Percentiles rank a stretch among this genome's conserved stretches.
Conservation (phyloP, 202 grass and related monocot species). For the Cymbopogon flexuosus region DNA sequence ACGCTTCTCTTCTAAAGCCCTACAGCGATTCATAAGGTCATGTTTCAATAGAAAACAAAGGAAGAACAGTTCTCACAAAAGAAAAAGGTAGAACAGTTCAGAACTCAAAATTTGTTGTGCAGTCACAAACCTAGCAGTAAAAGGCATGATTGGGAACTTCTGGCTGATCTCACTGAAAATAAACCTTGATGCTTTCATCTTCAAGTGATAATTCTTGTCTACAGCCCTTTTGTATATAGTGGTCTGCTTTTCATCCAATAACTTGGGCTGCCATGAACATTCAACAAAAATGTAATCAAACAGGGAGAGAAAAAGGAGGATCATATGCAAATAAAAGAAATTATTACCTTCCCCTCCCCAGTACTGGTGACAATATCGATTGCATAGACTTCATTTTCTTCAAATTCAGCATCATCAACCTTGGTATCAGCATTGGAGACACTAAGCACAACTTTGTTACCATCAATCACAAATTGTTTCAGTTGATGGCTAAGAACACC, state of each 20-base stretch:
- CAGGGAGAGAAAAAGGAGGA: not conserved
- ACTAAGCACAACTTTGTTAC: conserved; percentile 91
- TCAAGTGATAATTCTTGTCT: conserved; percentile 97
- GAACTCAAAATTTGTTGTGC: not conserved
- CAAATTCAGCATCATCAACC: conserved; percentile 98
- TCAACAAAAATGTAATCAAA: not conserved
- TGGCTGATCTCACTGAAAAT: conserved; percentile 99
- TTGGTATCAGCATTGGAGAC: conserved; percentile 79
- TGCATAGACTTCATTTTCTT: conserved; percentile 99
- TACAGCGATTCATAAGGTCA: conserved; percentile 21
- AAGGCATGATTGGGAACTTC: conserved; percentile 99
- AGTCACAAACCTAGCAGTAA: conserved; percentile 68
- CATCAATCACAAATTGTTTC: conserved; percentile 96
- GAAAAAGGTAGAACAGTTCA: not conserved
- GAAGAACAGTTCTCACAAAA: too few relatives aligned
- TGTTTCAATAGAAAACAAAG: not conserved
- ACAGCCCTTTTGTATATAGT: conserved; percentile 98
- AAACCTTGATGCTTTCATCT: conserved; percentile 97
- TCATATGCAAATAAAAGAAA: not conserved
- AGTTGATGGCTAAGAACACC: conserved; percentile 97
- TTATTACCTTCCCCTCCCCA: conserved; percentile 83
- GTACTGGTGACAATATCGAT: conserved; percentile 95
- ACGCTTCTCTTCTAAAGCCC: conserved; percentile 96
- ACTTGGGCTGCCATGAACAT: conserved; percentile 54
- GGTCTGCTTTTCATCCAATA: conserved; percentile 96